Evolutionary conservation across 805 yeast genomes (phyloP), one percentile per base, ranked within the genome.

Genomic region (Brettanomyces naardenensis): DNA sequence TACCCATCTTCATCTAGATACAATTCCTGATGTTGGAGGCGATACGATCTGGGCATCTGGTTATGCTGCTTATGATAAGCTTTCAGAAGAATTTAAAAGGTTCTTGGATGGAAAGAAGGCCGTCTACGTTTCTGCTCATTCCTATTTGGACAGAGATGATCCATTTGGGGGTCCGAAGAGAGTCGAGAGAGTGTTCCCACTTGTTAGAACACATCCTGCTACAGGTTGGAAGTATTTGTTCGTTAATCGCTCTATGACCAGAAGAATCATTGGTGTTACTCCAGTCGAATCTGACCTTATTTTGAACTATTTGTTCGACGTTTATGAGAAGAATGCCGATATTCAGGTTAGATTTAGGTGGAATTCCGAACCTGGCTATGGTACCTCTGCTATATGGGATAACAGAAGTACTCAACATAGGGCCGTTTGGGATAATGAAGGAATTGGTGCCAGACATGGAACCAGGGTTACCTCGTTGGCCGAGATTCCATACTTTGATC

Each of bases 121-220:
- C n/a, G 52, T 64, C 31, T 61, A 61, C 49, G 49, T 54, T 27
- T 59, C 66, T 10, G 66, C 65, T 15, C 66, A 65, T 43, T 43
- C 44, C 14, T 65, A 63, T 43, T 39, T 60, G 39, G 58, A 61
- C 48, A 42, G 64, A 25, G 50, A 64, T 15, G 61, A 62, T 20
- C 75, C 73, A 21, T 60, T 72, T 23, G 56, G 54, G 35, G 68
- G 69, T 11, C 67, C 65, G 15, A 61, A 63, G 37, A 63, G 63
- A 40, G 61, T 74, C 38, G 75, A 66, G 45, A 65, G 77, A 51
- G 71, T 66, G 40, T 82, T 77, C 54, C 81, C 80, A 3, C 45
- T 77, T 19, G 67, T 77, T 21, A 66, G 80, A 56, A 72, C 79
- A 27, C 79, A 77, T 47, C 82, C 83, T 7, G 76, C 68, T 13